Conservation (phyloP, 1,139 yeast genomes). For the Saccharomyces hybrid region DNA sequence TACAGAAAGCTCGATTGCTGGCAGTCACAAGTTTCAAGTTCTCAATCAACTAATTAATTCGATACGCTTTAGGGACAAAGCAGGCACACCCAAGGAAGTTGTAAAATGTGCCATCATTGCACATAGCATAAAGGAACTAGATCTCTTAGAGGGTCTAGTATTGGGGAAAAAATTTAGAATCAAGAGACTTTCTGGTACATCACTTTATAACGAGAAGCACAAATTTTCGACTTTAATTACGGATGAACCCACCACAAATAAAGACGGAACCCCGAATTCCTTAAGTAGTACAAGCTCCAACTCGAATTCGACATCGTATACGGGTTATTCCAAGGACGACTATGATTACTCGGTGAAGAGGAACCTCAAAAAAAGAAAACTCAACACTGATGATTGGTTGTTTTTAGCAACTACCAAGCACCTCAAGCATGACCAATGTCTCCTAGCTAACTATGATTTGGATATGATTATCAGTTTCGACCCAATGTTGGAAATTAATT, state of each 20-base stretch:
- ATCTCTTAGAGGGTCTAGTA: conserved; percentile 57
- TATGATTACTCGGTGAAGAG: conserved; percentile 34
- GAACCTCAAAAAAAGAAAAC: conserved; percentile 2
- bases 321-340: conserved; percentile 33
- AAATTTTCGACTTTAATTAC: not conserved
- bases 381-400: conserved; percentile 28
- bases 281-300: conserved; percentile 6
- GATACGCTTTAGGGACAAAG: conserved; percentile 16
- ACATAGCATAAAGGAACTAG: conserved; percentile 57
- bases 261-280: conserved; percentile 10
- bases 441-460: conserved; percentile 32
- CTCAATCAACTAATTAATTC: conserved; percentile 46
- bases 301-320: conserved; percentile 32
- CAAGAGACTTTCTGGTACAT: conserved; percentile 53
- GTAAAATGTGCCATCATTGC: conserved; percentile 46
- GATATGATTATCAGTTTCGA: conserved; percentile 56
- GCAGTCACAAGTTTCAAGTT: conserved; percentile 53
- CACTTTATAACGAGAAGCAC: conserved; percentile 41
- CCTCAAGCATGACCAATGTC: conserved; percentile 27
- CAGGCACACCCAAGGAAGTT: conserved; percentile 12
- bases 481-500: conserved; percentile 39
- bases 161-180: conserved; percentile 55
- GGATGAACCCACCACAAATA: conserved; percentile 5
- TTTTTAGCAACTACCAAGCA: conserved; percentile 40
- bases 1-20: conserved; percentile 44